Conservation (phyloP, 2,329 filamentous ascomycete species). For the Graphium sp. region DNA sequence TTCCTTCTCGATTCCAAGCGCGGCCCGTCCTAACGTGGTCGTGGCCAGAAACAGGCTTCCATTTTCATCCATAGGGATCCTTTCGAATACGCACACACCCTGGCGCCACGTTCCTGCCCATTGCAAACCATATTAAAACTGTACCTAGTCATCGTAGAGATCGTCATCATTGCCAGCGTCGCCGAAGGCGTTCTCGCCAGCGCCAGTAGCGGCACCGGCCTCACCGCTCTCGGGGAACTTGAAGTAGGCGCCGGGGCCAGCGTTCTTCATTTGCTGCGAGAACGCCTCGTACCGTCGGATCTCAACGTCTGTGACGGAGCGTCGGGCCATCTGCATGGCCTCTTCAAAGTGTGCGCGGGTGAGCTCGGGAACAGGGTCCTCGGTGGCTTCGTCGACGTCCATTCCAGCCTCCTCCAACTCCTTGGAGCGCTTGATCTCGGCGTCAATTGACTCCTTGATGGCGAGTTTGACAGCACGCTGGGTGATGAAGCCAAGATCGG, state of each 20-base stretch:
- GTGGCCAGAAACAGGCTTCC: no score
- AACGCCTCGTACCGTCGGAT: constrained; percentile 98
- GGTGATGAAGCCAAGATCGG: constrained; percentile 96
- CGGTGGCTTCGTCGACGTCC: constrained; percentile 53
- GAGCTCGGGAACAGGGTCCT: constrained; percentile 90
- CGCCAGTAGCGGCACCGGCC: constrained; percentile 32
- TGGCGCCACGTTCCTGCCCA: no score
- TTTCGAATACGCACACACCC: no score
- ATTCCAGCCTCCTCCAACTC: constrained; percentile 76
- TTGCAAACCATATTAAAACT: no score
- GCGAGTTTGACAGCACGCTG: constrained; percentile 98
- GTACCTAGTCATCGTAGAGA: constrained; percentile 95
- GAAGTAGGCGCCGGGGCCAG: constrained; percentile 91
- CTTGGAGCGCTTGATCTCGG: constrained; percentile 82
- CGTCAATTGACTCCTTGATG: constrained; percentile 88
- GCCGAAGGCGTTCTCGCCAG: constrained; percentile 52
- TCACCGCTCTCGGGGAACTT: constrained; percentile 74
- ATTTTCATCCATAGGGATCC: no score
- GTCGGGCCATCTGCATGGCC: constrained; percentile 87
- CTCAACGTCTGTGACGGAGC: constrained; percentile 91
- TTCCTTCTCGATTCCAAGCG: no score
- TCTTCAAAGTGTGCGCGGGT: constrained; percentile 97
- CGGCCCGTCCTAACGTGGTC: no score
- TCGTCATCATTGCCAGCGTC: constrained; percentile 88
- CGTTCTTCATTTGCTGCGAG: constrained; percentile 97